A percentile compares a stretch with the other conserved stretches of the same genome.
Conservation (phyloP, 805 yeast species). For the Saccharomycopsis javanensis region DNA sequence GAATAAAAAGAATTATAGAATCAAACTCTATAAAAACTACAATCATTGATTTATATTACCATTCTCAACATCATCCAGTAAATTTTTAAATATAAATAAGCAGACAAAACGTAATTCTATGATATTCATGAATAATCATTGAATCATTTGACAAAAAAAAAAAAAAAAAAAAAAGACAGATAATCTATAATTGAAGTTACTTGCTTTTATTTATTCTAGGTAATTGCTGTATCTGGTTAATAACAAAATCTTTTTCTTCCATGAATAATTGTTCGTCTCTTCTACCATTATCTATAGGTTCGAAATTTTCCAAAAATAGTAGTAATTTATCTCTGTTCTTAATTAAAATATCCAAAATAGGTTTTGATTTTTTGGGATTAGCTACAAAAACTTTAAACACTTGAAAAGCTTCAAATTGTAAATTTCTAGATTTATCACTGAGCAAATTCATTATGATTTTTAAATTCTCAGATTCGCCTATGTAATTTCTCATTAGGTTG, state of each 20-base stretch:
- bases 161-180: not conserved
- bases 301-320: slow-evolving; percentile 56
- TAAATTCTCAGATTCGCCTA: slow-evolving; percentile 70
- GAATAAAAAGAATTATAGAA: too few species aligned
- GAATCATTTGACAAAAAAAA: not conserved
- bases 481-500: slow-evolving; percentile 62
- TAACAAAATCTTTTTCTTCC: slow-evolving; percentile 75
- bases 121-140: too few species aligned
- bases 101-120: too few species aligned
- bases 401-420: slow-evolving; percentile 86
- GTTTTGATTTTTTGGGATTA: slow-evolving; percentile 80
- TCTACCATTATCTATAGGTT: slow-evolving; percentile 36
- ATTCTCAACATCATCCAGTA: too few species aligned
- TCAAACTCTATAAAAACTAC: too few species aligned
- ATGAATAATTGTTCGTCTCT: slow-evolving; percentile 56
- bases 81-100: too few species aligned
- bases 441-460: slow-evolving; percentile 79
- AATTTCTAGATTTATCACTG: slow-evolving; percentile 80
- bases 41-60: too few species aligned
- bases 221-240: slow-evolving; percentile 60
- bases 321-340: slow-evolving; percentile 76
- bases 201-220: slow-evolving; percentile 35
- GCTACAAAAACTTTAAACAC: slow-evolving; percentile 94
- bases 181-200: not conserved
- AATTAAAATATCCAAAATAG: slow-evolving; percentile 67